phyloP scores from a whole-genome alignment of 768 basidiomycete genomes.

The Agrocybe pediades region DNA sequence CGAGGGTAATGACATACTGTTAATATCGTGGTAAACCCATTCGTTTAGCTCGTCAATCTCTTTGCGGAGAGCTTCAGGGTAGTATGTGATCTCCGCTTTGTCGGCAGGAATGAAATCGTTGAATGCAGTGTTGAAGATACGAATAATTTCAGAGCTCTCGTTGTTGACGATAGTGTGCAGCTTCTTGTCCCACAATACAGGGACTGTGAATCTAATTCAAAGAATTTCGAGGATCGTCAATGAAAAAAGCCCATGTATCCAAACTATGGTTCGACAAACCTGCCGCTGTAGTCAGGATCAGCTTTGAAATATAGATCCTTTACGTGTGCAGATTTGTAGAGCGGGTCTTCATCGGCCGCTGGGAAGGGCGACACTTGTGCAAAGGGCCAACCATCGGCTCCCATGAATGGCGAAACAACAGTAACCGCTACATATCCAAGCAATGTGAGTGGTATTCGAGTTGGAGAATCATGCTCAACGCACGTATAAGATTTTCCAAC shows the following conservation, averaged over 20 bases:
- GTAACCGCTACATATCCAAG: constrained; percentile 63
- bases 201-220: constrained; percentile 73
- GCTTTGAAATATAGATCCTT: constrained; percentile 85
- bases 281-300: constrained; percentile 69
- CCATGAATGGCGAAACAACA: constrained; percentile 87
- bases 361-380: constrained; percentile 68
- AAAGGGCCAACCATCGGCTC: constrained; percentile 85
- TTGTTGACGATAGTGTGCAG: constrained; percentile 89
- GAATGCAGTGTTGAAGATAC: constrained; percentile 88
- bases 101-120: constrained; percentile 70
- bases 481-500: constrained; percentile 80
- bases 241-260: not conserved
- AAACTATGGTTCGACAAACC: no score
- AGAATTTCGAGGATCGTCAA: not conserved
- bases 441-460: not conserved
- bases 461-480: constrained; percentile 33
- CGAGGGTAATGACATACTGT: constrained; percentile 54
- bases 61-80: constrained; percentile 68
- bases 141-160: constrained; percentile 93
- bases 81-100: constrained; percentile 69
- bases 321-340: constrained; percentile 69
- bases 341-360: constrained; percentile 71
- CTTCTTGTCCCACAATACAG: constrained; percentile 93
- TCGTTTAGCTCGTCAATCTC: constrained; percentile 86
- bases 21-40: constrained; percentile 86